Evolutionary conservation across 2,329 filamentous ascomycete species (phyloP), one percentile per base, ranked within the genome.

Genomic region (Nigrospora sphaerica): DNA sequence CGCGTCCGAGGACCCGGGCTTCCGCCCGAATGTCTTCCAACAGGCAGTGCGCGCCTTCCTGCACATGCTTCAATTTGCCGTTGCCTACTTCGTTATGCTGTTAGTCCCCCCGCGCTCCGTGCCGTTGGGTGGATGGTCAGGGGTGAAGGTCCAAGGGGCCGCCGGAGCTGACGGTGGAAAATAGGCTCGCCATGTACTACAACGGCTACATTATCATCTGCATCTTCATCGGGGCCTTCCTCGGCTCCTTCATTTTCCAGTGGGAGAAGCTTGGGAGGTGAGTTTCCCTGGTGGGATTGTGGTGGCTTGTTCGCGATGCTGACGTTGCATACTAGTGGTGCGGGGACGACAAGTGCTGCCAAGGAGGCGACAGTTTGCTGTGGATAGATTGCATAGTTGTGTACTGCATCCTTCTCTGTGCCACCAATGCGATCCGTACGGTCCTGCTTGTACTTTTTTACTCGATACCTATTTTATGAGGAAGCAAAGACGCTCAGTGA

Each of bases 41-140:
- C 87, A 92, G 60, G 66, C 75, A 0, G 59, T 86, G 5, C 77
- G 86, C 4, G 83, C 86, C 0, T 51, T 82, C 4, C 61, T 93
- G 17, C 85, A 92, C 56, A 81, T 82, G 67, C 47, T 81, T 4
- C 85, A 87, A 52, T 88, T 93, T 57, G 81, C 80, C 0, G 75
- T 88, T 1, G 87, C 86, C 2, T 95, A 92, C 61, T 81, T 92
- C 57, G 66, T 92, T 57, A 92, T 93, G 88, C 68, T 86, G 65
- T 46, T 5, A 42, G 45, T 28, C 7, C n/a, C 16, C 23, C 7
- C 7, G 23, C 23, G 23, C 23, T 2, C 23, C 23, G 23, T 28
- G 23, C 23, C 23, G 4, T 12, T 12, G 4, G 14, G 16, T 19
- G 16, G 13, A 23, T 13, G 12, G 6, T 16, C 39, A 32, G 23